These are phyloP conservation scores for Lachnellula arida DNA, from an alignment of 2,329 filamentous ascomycete species.

Conservation along the genomic window DNA sequence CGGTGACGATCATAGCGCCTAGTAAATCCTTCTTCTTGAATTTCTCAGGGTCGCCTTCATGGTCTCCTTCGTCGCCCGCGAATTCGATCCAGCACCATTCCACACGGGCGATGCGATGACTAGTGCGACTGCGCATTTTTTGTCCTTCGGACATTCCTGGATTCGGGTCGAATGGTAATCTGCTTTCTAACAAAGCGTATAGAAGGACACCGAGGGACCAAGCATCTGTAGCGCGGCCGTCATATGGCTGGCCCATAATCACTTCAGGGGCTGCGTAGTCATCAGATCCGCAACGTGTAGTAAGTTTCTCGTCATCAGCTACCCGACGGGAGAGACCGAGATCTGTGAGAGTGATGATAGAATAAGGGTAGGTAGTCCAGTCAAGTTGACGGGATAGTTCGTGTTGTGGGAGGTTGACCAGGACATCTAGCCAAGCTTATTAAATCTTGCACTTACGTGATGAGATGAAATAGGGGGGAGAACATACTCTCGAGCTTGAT, in stretches of 20 bases:
- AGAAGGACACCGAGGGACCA: constrained; percentile 94
- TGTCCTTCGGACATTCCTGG: constrained; percentile 74
- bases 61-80: constrained; percentile 78
- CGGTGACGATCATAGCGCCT: constrained; percentile 76
- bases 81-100: constrained; percentile 95
- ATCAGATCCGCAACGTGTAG: constrained; percentile 90
- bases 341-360: constrained; percentile 85
- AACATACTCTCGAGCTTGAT: constrained; percentile 94
- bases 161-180: constrained; percentile 86
- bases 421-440: constrained; percentile 59
- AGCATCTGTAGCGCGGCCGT: constrained; percentile 85
- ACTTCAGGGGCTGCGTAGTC: constrained; percentile 97
- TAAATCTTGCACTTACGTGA: constrained; percentile 9
- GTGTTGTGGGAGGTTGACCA: constrained; percentile 73
- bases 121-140: constrained; percentile 74
- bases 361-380: constrained; percentile 72
- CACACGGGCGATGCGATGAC: constrained; percentile 89
- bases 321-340: constrained; percentile 85
- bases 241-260: constrained; percentile 90
- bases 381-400: constrained; percentile 62
- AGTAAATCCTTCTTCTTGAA: constrained; percentile 61
- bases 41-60: constrained; percentile 61
- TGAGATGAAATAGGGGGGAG: constrained; percentile 21
- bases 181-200: constrained; percentile 89
- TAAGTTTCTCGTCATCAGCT: constrained; percentile 80